phyloP scores from a whole-genome alignment of 2,329 filamentous ascomycete species.

The Fusarium pseudocircinatum region DNA sequence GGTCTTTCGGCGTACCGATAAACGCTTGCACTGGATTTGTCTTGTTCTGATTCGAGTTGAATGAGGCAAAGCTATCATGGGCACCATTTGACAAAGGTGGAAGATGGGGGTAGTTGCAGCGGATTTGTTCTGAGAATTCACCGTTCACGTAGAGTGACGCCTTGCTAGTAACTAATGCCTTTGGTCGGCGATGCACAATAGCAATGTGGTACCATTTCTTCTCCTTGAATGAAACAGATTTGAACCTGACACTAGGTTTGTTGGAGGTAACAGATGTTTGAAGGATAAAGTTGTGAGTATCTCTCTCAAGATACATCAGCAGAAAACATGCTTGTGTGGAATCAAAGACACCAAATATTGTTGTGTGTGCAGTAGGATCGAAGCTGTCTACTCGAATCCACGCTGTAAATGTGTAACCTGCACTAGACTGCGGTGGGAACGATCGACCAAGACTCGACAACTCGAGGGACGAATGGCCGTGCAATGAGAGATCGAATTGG shows the following conservation, averaged over 20 bases:
- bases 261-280: slow-evolving; percentile 92
- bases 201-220: slow-evolving; percentile 93
- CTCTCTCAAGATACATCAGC: slow-evolving; percentile 91
- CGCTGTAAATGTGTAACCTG: slow-evolving; percentile 89
- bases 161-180: slow-evolving; percentile 78
- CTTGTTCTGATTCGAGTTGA: slow-evolving; percentile 66
- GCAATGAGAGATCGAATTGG: slow-evolving; percentile 89
- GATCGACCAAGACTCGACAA: slow-evolving; percentile 83
- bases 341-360: slow-evolving; percentile 95
- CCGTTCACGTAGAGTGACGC: slow-evolving; percentile 92
- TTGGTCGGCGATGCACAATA: slow-evolving; percentile 83
- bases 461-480: slow-evolving; percentile 91
- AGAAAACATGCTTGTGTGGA: slow-evolving; percentile 92
- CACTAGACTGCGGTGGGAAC: slow-evolving; percentile 82
- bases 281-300: slow-evolving; percentile 92
- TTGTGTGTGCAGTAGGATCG: slow-evolving; percentile 87
- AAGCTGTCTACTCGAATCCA: slow-evolving; percentile 92
- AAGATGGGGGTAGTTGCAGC: slow-evolving; percentile 84
- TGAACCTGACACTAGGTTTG: slow-evolving; percentile 92
- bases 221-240: slow-evolving; percentile 78
- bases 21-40: slow-evolving; percentile 86
- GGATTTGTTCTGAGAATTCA: slow-evolving; percentile 91
- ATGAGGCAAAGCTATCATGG: slow-evolving; percentile 75
- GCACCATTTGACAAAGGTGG: slow-evolving; percentile 72
- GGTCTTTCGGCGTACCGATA: slow-evolving; percentile 87